These are phyloP conservation scores for Nothophytophthora sp. DNA, from an alignment of 352 stramenopile species.

Conservation along the genomic window DNA sequence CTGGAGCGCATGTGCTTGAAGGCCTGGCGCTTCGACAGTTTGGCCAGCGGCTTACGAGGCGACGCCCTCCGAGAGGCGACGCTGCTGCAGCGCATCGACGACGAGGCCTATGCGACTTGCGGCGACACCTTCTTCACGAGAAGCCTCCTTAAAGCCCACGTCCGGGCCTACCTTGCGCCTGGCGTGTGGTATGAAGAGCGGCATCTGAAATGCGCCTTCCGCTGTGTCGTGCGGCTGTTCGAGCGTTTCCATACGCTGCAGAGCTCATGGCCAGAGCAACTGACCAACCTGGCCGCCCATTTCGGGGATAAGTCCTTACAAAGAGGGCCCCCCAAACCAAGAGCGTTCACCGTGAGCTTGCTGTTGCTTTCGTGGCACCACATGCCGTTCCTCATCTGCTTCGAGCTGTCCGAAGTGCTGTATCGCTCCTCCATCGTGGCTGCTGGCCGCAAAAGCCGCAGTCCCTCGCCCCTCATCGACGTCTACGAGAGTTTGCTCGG, in stretches of 20 bases:
- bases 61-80: slow-evolving; percentile 54
- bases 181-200: slow-evolving; percentile 27
- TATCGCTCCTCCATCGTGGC: too few species aligned
- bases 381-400: slow-evolving; percentile 62
- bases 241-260: slow-evolving; percentile 32
- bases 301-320: slow-evolving; percentile 3
- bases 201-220: slow-evolving; percentile 39
- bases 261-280: slow-evolving; percentile 4
- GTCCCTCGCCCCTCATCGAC: slow-evolving; percentile 29
- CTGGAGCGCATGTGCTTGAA: slow-evolving; percentile 69
- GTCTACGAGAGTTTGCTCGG: slow-evolving; percentile 61
- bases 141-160: slow-evolving; percentile 48
- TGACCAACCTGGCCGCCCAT: slow-evolving; percentile 10
- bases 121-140: slow-evolving; percentile 59
- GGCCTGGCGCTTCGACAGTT: slow-evolving; percentile 53
- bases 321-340: neutral
- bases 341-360: slow-evolving; percentile 21
- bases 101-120: slow-evolving; percentile 39
- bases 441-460: slow-evolving; percentile 14
- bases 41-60: slow-evolving; percentile 31
- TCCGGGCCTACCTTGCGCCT: slow-evolving; percentile 40
- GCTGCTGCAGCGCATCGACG: slow-evolving; percentile 55
- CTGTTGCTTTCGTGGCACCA: slow-evolving; percentile 57
- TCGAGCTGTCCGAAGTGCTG: slow-evolving; percentile 61
- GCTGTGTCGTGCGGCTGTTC: slow-evolving; percentile 31